Evolutionary conservation across 2,329 filamentous ascomycete species (phyloP).

Genomic region (Huntiella savannae): DNA sequence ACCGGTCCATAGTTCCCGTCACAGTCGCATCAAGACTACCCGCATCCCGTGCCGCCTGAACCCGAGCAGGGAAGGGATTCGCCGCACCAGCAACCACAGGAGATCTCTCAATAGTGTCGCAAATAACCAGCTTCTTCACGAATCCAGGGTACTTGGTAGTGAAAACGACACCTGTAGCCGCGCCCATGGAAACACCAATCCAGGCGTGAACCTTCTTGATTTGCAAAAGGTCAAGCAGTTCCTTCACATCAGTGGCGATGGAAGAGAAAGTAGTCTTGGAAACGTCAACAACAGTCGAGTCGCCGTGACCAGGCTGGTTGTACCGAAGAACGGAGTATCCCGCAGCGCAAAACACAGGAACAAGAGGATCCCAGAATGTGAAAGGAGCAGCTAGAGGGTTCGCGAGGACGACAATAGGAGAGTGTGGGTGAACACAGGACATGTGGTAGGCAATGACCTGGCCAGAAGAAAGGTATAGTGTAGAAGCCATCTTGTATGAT

Average conservation of each 20-base stretch:
- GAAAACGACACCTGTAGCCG: slow-evolving; percentile 22
- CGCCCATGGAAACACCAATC: slow-evolving; percentile 29
- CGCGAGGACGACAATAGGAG: slow-evolving; percentile 21
- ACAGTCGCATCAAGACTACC: slow-evolving; percentile 18
- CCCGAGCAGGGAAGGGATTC: slow-evolving; percentile 21
- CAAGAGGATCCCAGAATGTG: slow-evolving; percentile 22
- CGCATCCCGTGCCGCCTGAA: slow-evolving; percentile 18
- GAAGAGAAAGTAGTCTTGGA: slow-evolving; percentile 21
- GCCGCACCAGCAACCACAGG: slow-evolving; percentile 19
- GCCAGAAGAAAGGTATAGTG: slow-evolving; percentile 16
- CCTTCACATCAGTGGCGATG: slow-evolving; percentile 21
- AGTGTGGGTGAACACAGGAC: slow-evolving; percentile 14
- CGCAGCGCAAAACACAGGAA: slow-evolving; percentile 17
- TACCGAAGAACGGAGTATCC: slow-evolving; percentile 25
- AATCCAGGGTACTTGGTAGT: slow-evolving; percentile 20
- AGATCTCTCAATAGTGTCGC: slow-evolving; percentile 22
- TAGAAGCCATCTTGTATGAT: slow-evolving; percentile 7
- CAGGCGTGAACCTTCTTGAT: slow-evolving; percentile 20
- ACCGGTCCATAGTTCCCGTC: slow-evolving; percentile 21
- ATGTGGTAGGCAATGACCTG: slow-evolving; percentile 17
- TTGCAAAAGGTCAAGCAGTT: slow-evolving; percentile 18
- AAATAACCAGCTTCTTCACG: slow-evolving; percentile 21
- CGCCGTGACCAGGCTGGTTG: slow-evolving; percentile 25
- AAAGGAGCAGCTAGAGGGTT: slow-evolving; percentile 22
- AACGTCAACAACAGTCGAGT: slow-evolving; percentile 18